A percentile compares a stretch with the other conserved stretches of the same genome.
Conservation (phyloP, 1,284 basidiomycete species). For the Xanthoconium separans region DNA sequence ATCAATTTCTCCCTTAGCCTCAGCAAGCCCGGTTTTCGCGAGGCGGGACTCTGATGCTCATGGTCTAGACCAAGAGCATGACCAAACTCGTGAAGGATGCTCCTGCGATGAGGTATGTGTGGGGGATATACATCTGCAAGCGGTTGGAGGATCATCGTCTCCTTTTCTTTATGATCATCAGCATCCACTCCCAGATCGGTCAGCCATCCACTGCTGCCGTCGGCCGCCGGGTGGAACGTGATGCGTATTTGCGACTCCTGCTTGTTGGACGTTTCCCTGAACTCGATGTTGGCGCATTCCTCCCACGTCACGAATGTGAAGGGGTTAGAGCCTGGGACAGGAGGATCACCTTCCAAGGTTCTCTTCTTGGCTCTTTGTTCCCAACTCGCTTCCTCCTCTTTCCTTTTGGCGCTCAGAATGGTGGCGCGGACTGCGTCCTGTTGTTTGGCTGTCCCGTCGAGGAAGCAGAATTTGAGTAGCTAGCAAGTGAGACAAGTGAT, state of each 20-base stretch:
- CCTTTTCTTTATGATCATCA: too few relatives aligned
- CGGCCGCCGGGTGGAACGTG: background rate
- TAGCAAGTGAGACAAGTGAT: too few relatives aligned
- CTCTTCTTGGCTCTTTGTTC: background rate
- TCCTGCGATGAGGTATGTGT: background rate
- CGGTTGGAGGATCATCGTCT: background rate
- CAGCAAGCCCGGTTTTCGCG: background rate
- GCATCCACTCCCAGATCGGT: background rate
- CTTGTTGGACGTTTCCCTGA: background rate
- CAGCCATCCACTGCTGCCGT: too few relatives aligned
- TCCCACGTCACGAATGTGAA: background rate
- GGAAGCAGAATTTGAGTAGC: too few relatives aligned
- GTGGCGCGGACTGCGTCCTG: background rate
- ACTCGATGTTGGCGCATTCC: background rate
- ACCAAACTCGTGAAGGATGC: background rate
- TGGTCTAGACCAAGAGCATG: background rate
- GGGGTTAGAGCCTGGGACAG: background rate
- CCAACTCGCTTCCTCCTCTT: background rate
- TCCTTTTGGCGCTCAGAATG: background rate
- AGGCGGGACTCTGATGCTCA: background rate
- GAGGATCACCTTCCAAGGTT: background rate
- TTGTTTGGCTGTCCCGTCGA: too few relatives aligned
- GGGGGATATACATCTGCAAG: background rate
- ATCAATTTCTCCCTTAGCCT: background rate
- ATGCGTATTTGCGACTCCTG: background rate